Evolutionary conservation across 129 eudicot genomes (phyloP).

Genomic region (Mikania micrantha): DNA sequence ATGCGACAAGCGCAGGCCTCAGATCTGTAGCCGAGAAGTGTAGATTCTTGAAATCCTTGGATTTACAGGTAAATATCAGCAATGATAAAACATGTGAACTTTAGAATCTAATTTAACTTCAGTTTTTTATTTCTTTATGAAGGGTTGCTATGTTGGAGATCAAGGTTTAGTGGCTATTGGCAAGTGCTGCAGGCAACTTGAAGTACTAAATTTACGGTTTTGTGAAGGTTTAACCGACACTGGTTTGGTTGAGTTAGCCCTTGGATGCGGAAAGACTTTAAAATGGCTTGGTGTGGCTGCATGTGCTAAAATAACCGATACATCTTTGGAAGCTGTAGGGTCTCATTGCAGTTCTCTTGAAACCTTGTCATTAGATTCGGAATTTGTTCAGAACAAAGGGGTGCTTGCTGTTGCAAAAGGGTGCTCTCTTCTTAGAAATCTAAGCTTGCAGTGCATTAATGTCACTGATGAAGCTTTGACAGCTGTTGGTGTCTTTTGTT

Average conservation of each 20-base stretch:
- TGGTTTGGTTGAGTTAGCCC: constrained; percentile 63
- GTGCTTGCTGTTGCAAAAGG: constrained; percentile 75
- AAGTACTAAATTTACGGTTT: constrained; percentile 70
- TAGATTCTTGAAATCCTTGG: constrained; percentile 61
- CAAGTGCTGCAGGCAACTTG: constrained; percentile 65
- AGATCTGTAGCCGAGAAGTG: constrained; percentile 79
- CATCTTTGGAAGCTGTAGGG: constrained; percentile 84
- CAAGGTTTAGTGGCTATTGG: constrained; percentile 81
- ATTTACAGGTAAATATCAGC: constrained; percentile 56
- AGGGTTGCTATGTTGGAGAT: constrained; percentile 93
- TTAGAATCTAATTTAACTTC: constrained; percentile 13
- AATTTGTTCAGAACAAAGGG: constrained; percentile 63
- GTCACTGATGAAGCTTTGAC: constrained; percentile 72
- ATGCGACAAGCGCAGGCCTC: constrained; percentile 69
- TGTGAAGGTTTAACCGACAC: constrained; percentile 86
- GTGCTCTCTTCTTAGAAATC: constrained; percentile 51
- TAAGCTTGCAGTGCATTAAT: constrained; percentile 76
- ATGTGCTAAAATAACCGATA: constrained; percentile 80
- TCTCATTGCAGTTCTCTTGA: constrained; percentile 68
- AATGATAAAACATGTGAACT: not conserved
- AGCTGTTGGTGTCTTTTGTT: constrained; percentile 63
- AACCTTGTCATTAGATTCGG: constrained; percentile 65
- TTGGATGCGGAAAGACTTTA: constrained; percentile 65
- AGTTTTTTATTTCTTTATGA: constrained; percentile 12
- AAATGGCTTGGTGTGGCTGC: constrained; percentile 90